These are phyloP conservation scores for Ustilago loliicola DNA, from an alignment of 1,284 basidiomycete genomes.

Conservation along the genomic window DNA sequence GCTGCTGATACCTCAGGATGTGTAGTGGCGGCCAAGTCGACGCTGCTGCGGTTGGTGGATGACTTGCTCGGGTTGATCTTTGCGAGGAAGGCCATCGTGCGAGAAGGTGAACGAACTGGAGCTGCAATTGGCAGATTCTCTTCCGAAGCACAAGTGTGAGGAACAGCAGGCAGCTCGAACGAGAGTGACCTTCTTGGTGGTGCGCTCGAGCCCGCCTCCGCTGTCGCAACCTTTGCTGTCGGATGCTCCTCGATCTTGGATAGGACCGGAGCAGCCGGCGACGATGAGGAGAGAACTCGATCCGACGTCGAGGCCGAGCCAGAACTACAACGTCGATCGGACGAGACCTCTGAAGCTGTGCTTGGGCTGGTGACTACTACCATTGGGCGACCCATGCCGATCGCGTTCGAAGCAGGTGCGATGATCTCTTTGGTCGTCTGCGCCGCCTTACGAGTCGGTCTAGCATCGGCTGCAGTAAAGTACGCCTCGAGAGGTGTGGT, in stretches of 20 bases:
- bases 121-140: slow-evolving; percentile 6
- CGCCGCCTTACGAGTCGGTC: slow-evolving; percentile 9
- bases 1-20: background rate
- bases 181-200: slow-evolving; percentile 27
- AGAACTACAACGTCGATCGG: slow-evolving; percentile 38
- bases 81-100: slow-evolving; percentile 35
- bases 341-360: slow-evolving; percentile 46
- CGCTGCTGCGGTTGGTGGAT: slow-evolving; percentile 33
- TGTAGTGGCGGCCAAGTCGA: slow-evolving; percentile 17
- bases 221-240: slow-evolving; percentile 1
- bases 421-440: slow-evolving; percentile 48
- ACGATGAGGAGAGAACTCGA: slow-evolving; percentile 18
- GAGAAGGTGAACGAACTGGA: slow-evolving; percentile 29
- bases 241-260: slow-evolving; percentile 40
- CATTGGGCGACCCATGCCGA: slow-evolving; percentile 46
- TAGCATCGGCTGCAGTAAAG: slow-evolving; percentile 28
- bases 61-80: slow-evolving; percentile 29
- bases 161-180: slow-evolving; percentile 36
- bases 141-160: slow-evolving; percentile 18
- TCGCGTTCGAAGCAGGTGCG: slow-evolving; percentile 14
- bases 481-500: slow-evolving; percentile 47
- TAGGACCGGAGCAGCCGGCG: slow-evolving; percentile 28
- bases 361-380: slow-evolving; percentile 51
- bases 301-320: slow-evolving; percentile 36
- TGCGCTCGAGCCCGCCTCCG: background rate